These are phyloP conservation scores for Starmerella stellata DNA, from an alignment of 805 yeast species.

Conservation along the genomic window DNA sequence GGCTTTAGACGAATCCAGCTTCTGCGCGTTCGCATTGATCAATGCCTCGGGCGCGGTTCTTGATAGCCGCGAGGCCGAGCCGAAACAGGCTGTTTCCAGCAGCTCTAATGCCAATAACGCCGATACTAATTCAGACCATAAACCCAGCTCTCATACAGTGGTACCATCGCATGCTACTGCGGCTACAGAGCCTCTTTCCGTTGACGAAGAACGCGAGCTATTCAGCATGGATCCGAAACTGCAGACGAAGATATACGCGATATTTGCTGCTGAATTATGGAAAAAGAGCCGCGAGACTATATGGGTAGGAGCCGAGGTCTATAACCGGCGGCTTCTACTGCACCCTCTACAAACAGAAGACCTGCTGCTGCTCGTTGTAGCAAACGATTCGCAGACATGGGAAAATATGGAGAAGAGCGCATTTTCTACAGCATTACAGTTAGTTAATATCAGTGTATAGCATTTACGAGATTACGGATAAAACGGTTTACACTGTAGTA, in stretches of 20 bases:
- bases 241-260: slow-evolving; percentile 20
- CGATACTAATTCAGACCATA: no score
- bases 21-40: slow-evolving; percentile 9
- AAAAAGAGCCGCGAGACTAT: neutral
- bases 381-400: slow-evolving; percentile 4
- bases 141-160: no score
- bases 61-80: slow-evolving; percentile 12
- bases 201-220: neutral
- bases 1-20: slow-evolving; percentile 1
- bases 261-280: slow-evolving; percentile 21
- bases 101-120: no score
- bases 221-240: slow-evolving; percentile 11
- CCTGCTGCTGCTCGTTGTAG: slow-evolving; percentile 8
- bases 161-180: no score
- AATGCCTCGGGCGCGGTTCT: slow-evolving; percentile 10
- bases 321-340: slow-evolving; percentile 7
- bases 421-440: neutral
- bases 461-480: no score
- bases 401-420: slow-evolving; percentile 4
- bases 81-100: slow-evolving; percentile 2
- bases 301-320: slow-evolving; percentile 13
- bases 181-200: neutral
- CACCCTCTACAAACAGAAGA: neutral
- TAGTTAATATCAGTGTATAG: slow-evolving; percentile 1
- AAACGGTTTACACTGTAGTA: no score